Conservation (phyloP, 208 protist species). For the Leishmania gerbilli region DNA sequence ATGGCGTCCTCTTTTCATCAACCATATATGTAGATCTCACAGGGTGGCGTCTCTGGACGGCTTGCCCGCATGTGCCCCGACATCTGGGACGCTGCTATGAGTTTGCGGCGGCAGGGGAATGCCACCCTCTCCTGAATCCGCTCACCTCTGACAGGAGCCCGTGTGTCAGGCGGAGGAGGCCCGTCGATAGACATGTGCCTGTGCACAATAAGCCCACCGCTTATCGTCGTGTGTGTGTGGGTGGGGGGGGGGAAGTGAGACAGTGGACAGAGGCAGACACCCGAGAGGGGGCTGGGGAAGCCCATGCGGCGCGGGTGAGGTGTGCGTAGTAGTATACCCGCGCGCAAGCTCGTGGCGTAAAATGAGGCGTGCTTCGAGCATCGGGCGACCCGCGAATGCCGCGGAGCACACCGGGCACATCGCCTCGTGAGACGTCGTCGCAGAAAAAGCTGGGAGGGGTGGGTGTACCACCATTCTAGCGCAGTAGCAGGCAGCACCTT, state of each 20-base stretch:
- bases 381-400: neutral
- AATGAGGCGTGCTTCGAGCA: neutral
- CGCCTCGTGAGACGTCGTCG: too few species aligned
- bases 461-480: neutral
- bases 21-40: neutral
- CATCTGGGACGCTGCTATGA: too few species aligned
- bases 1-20: neutral
- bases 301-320: too few species aligned
- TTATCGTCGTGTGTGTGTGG: too few species aligned
- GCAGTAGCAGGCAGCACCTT: neutral
- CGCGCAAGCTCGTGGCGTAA: neutral
- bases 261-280: neutral
- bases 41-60: too few species aligned
- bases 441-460: neutral
- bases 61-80: too few species aligned
- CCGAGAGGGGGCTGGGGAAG: neutral
- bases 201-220: too few species aligned
- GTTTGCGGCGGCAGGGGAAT: too few species aligned
- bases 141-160: too few species aligned
- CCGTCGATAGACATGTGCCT: too few species aligned
- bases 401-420: neutral
- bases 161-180: too few species aligned
- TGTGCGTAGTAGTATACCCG: neutral
- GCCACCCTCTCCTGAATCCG: too few species aligned
- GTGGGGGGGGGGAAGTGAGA: neutral